Conservation (phyloP, 495 filamentous ascomycete species). For the Neurospora tetraspora region DNA sequence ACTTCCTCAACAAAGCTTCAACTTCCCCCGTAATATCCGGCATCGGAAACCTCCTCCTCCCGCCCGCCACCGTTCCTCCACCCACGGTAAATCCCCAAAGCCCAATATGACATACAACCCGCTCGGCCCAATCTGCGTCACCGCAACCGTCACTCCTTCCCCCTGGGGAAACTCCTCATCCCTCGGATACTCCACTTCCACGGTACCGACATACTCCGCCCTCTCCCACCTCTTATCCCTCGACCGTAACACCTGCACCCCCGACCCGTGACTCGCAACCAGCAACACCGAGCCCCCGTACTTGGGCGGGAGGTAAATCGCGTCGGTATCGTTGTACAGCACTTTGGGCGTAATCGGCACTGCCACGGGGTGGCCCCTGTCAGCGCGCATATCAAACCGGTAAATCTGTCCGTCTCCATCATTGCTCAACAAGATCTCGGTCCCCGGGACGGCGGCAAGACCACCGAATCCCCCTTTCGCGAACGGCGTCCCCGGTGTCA, state of each 20-base stretch:
- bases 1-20: conserved; percentile 9
- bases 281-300: conserved; percentile 26
- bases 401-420: conserved; percentile 21
- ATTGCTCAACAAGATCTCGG: no score
- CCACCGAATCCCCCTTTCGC: conserved; percentile 7
- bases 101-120: conserved; percentile 15
- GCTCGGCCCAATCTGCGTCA: conserved; percentile 16
- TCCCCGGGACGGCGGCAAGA: conserved; percentile 12
- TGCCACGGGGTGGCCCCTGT: conserved; percentile 10
- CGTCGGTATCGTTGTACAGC: conserved; percentile 17
- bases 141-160: no score
- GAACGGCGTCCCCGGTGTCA: conserved; percentile 16
- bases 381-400: conserved; percentile 19
- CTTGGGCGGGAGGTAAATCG: conserved; percentile 26
- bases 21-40: conserved; percentile 19
- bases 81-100: conserved; percentile 17
- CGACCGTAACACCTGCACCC: conserved; percentile 26
- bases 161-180: conserved; percentile 8
- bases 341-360: conserved; percentile 12
- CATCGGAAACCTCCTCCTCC: conserved; percentile 20
- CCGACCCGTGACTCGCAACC: conserved; percentile 12
- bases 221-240: conserved; percentile 23
- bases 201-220: conserved; percentile 25
- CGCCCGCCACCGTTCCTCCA: conserved; percentile 10
- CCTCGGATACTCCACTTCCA: conserved; percentile 10